phyloP scores from a whole-genome alignment of 2,329 filamentous ascomycete genomes.

The Atkinsonella hypoxylon region DNA sequence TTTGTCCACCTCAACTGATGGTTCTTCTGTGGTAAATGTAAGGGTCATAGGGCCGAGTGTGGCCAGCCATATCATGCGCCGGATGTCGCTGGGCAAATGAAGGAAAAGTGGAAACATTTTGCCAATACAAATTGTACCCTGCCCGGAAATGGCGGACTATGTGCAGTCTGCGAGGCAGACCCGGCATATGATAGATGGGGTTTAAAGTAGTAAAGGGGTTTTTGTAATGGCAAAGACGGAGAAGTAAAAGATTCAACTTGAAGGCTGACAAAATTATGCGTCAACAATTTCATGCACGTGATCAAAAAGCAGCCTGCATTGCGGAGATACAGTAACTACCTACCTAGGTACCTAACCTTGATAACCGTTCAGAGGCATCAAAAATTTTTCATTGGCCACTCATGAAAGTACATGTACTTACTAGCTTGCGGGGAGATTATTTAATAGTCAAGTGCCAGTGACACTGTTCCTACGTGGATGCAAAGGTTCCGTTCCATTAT shows the following conservation, averaged over 20 bases:
- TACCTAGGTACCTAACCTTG: no score
- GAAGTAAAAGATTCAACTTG: neutral
- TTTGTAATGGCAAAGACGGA: neutral
- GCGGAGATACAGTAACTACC: no score
- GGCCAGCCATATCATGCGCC: conserved; percentile 1
- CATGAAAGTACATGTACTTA: no score
- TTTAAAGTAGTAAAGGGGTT: no score
- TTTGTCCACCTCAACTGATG: neutral
- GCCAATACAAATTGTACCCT: neutral
- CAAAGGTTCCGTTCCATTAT: no score
- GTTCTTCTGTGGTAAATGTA: neutral
- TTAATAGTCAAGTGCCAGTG: no score
- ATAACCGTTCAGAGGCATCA: no score
- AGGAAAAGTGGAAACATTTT: conserved; percentile 1
- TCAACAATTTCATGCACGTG: neutral
- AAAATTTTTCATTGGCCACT: no score
- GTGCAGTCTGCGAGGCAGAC: neutral
- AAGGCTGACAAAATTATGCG: neutral
- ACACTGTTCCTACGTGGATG: no score
- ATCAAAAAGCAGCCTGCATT: neutral
- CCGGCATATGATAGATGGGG: neutral
- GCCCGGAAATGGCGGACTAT: neutral
- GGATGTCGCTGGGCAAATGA: conserved; percentile 2
- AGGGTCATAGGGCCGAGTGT: conserved; percentile 1
- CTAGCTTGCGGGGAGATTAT: no score